These are phyloP conservation scores for Claviceps quebecensis DNA, from an alignment of 2,329 filamentous ascomycete genomes.

Conservation along the genomic window DNA sequence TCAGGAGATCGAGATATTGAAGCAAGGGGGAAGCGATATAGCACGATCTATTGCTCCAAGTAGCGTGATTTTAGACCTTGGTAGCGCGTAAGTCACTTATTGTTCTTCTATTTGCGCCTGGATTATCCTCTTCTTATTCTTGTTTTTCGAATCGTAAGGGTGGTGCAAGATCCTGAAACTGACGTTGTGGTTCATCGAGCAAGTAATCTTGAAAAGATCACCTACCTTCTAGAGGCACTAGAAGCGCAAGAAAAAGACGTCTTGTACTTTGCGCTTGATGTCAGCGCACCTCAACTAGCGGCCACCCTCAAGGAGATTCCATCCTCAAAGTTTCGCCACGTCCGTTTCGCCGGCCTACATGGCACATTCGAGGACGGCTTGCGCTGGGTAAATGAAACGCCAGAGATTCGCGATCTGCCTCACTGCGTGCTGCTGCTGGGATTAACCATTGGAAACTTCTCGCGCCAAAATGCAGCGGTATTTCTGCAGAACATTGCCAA, in stretches of 20 bases:
- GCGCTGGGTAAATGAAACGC: background rate
- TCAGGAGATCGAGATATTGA: background rate
- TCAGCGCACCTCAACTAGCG: background rate
- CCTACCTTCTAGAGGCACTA: background rate
- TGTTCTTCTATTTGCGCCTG: background rate
- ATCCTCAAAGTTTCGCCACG: background rate
- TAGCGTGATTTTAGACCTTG: background rate
- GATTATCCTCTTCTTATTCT: too few relatives aligned
- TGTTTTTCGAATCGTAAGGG: background rate
- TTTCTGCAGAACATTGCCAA: background rate
- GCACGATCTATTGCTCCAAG: background rate
- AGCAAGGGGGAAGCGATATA: background rate
- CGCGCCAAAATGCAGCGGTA: background rate
- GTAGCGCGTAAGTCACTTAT: background rate
- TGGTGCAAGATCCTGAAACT: background rate
- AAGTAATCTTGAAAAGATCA: background rate
- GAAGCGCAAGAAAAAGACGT: background rate
- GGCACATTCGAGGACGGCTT: constrained; percentile 1
- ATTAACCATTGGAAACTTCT: constrained; percentile 1
- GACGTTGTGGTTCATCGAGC: background rate
- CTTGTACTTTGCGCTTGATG: background rate
- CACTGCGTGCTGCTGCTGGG: constrained; percentile 1
- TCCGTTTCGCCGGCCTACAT: background rate
- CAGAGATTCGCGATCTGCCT: background rate
- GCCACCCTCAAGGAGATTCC: background rate